phyloP scores from a whole-genome alignment of 2,329 filamentous ascomycete species.

The Dothidotthia symphoricarpi region DNA sequence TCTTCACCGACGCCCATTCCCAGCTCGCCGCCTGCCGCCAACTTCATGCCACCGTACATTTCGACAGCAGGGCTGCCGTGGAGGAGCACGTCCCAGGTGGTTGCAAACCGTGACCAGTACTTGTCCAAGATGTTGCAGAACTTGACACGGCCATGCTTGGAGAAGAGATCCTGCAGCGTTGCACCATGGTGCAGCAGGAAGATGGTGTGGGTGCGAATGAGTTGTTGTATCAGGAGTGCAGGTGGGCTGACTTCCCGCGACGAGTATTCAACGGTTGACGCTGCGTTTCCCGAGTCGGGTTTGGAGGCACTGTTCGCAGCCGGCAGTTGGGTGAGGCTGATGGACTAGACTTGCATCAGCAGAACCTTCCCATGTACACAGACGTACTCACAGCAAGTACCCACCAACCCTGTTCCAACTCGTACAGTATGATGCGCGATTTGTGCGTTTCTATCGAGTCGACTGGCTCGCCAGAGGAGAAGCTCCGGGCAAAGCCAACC shows the following conservation, averaged over 20 bases:
- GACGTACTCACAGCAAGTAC: constrained; percentile 71
- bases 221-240: constrained; percentile 72
- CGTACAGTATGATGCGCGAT: constrained; percentile 76
- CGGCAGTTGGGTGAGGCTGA: constrained; percentile 76
- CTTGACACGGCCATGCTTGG: constrained; percentile 61
- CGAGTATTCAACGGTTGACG: constrained; percentile 70
- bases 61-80: constrained; percentile 83
- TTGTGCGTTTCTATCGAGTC: constrained; percentile 91
- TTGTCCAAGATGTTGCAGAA: constrained; percentile 72
- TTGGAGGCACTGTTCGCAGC: constrained; percentile 40
- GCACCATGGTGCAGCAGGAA: constrained; percentile 87
- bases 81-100: constrained; percentile 81
- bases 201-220: constrained; percentile 75
- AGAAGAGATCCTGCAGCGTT: constrained; percentile 69
- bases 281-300: constrained; percentile 18
- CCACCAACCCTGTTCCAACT: constrained; percentile 94
- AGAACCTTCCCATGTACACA: neutral
- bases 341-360: constrained; percentile 54
- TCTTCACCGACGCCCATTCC: constrained; percentile 95
- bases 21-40: constrained; percentile 86
- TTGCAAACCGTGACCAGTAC: constrained; percentile 73
- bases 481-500: constrained; percentile 78
- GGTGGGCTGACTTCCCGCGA: constrained; percentile 85
- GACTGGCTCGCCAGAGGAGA: constrained; percentile 72
- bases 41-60: constrained; percentile 78